These are phyloP conservation scores for Coemansia erecta DNA, from an alignment of 192 early-diverging fungal genomes.

Conservation along the genomic window DNA sequence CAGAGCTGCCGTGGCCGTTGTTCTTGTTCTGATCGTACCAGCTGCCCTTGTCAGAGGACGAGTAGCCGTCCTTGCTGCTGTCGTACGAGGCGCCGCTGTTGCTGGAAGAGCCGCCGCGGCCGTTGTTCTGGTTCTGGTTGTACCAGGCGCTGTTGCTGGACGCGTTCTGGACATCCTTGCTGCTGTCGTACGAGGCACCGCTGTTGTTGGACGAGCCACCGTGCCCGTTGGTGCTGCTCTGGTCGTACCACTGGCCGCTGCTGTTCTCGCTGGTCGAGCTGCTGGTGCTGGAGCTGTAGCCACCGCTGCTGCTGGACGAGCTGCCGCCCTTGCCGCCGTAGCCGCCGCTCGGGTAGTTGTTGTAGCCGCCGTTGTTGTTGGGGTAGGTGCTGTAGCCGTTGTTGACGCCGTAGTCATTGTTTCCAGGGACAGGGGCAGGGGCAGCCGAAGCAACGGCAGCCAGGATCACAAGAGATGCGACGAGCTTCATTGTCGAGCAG, in stretches of 20 bases:
- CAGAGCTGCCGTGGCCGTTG: constrained; percentile 7
- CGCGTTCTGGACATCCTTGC: background rate
- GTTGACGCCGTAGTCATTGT: constrained; percentile 9
- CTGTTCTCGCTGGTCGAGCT: background rate
- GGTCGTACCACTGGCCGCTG: constrained; percentile 5
- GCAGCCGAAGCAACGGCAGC: constrained; percentile 16
- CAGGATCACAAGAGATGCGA: constrained; percentile 23
- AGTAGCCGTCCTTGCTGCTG: constrained; percentile 9
- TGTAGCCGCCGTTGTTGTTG: constrained; percentile 9
- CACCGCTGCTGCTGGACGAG: constrained; percentile 3
- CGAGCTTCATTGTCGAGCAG: constrained; percentile 28
- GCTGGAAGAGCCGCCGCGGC: background rate
- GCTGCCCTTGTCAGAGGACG: background rate
- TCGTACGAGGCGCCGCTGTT: constrained; percentile 6
- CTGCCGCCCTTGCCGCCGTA: constrained; percentile 2
- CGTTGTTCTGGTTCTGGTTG: background rate
- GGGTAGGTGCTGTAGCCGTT: background rate
- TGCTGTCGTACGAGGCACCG: constrained; percentile 4
- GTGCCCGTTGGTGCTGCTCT: constrained; percentile 5
- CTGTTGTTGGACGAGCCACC: constrained; percentile 2
- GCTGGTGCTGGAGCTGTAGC: background rate
- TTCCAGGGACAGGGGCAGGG: constrained; percentile 9
- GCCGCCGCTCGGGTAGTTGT: constrained; percentile 2
- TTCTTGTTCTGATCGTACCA: constrained; percentile 13
- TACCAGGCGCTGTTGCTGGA: background rate